Conservation (phyloP, 768 basidiomycete genomes). For the Panellus pusillus region DNA sequence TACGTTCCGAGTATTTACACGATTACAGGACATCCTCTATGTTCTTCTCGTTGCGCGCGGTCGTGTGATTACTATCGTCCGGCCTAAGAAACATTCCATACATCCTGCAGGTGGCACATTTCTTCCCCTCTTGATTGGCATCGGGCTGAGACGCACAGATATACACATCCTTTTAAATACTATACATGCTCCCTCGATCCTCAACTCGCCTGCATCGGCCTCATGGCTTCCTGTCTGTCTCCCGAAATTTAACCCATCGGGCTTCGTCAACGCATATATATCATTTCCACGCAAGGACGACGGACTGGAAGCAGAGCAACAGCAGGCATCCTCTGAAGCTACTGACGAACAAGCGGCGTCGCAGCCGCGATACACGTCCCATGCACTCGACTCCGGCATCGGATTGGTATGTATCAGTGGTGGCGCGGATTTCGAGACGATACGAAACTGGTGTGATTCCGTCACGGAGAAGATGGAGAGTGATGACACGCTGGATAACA, state of each 20-base stretch:
- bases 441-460: constrained; percentile 72
- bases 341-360: constrained; percentile 13
- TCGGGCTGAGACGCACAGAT: constrained; percentile 44
- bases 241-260: constrained; percentile 87
- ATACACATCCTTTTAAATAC: constrained; percentile 93
- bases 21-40: constrained; percentile 83
- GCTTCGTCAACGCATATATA: constrained; percentile 91
- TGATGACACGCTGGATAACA: constrained; percentile 55
- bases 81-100: constrained; percentile 92
- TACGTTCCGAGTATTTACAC: neutral
- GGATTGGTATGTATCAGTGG: constrained; percentile 81
- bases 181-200: constrained; percentile 76
- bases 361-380: constrained; percentile 4
- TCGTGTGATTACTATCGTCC: constrained; percentile 79
- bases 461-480: constrained; percentile 68
- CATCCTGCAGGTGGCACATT: constrained; percentile 75
- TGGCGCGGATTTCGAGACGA: constrained; percentile 82
- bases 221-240: constrained; percentile 96
- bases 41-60: constrained; percentile 80
- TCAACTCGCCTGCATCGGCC: constrained; percentile 75
- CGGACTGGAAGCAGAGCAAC: constrained; percentile 19
- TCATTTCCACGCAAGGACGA: constrained; percentile 60
- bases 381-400: constrained; percentile 38
- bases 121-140: neutral
- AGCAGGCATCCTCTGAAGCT: constrained; percentile 10